Conservation (phyloP, 2,329 filamentous ascomycete genomes). For the Sporothrix variecibatus region DNA sequence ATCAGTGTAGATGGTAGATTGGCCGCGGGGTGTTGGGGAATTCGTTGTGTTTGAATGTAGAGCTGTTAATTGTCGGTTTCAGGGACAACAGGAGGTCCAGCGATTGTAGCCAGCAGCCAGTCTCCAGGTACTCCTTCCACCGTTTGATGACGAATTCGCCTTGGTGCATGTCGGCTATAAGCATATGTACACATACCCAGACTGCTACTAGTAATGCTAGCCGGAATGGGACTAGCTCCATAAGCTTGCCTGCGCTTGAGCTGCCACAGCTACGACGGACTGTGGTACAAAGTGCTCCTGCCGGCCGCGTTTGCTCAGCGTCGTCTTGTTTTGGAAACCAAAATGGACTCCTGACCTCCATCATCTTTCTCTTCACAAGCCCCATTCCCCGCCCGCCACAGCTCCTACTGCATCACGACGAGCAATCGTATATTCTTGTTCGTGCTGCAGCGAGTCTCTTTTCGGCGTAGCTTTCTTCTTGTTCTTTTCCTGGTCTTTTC, state of each 20-base stretch:
- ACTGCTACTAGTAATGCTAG: neutral
- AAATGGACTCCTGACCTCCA: neutral
- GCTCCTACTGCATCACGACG: neutral
- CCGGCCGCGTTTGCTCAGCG: constrained; percentile 15
- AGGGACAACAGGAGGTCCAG: constrained; percentile 17
- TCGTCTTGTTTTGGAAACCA: constrained; percentile 20
- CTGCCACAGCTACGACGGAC: neutral
- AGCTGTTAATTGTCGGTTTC: constrained; percentile 7
- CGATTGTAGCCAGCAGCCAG: constrained; percentile 5
- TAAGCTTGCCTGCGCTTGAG: constrained; percentile 2
- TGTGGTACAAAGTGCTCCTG: neutral
- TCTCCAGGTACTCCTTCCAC: neutral
- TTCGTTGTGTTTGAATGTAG: neutral
- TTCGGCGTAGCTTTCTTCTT: constrained; percentile 18
- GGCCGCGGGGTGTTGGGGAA: neutral
- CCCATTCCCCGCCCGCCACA: neutral
- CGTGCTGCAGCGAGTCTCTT: neutral
- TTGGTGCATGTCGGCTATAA: constrained; percentile 10
- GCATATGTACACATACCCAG: neutral
- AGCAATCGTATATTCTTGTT: constrained; percentile 7
- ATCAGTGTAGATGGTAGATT: neutral
- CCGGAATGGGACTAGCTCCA: neutral
- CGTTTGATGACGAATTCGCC: constrained; percentile 19
- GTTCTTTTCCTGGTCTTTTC: neutral
- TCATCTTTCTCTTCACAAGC: neutral